phyloP scores from a whole-genome alignment of 148 eudicot genomes.

The Rhododendron henanense region DNA sequence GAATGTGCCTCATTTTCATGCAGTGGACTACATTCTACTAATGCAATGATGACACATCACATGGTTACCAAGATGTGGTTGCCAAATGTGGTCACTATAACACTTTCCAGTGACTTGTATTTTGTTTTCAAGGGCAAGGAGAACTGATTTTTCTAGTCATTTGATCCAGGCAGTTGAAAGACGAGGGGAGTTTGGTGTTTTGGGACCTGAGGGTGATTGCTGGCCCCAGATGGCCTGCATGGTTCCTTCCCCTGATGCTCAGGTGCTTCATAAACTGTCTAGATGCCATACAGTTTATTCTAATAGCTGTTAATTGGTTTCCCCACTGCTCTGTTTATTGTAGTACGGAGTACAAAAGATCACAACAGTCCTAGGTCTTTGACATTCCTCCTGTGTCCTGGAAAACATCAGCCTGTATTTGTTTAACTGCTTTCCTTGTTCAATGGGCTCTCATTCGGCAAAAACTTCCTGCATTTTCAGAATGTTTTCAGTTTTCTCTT shows the following conservation, averaged over 20 bases:
- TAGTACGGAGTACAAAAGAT: neutral
- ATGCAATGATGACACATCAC: neutral
- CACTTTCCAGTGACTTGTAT: conserved; percentile 1
- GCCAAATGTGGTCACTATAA: neutral
- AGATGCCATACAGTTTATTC: neutral
- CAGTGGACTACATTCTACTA: neutral
- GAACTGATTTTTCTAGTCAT: conserved; percentile 17
- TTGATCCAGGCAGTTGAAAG: conserved; percentile 78
- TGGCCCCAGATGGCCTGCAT: conserved; percentile 95
- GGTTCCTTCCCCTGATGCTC: conserved; percentile 64
- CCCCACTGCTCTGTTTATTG: neutral
- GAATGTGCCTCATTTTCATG: neutral
- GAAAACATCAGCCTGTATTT: neutral
- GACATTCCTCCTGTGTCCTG: neutral
- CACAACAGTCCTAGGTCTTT: neutral
- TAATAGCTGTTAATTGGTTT: neutral
- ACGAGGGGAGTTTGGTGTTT: conserved; percentile 71
- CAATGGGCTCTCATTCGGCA: neutral
- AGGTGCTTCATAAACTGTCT: conserved; percentile 40
- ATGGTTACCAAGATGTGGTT: neutral
- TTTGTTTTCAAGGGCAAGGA: conserved; percentile 6
- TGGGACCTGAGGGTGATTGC: conserved; percentile 66
- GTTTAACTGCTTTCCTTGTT: neutral
- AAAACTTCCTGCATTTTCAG: neutral
- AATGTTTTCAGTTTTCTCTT: neutral